phyloP scores from a whole-genome alignment of 306 rosid species.

The Cucumis hystrix region DNA sequence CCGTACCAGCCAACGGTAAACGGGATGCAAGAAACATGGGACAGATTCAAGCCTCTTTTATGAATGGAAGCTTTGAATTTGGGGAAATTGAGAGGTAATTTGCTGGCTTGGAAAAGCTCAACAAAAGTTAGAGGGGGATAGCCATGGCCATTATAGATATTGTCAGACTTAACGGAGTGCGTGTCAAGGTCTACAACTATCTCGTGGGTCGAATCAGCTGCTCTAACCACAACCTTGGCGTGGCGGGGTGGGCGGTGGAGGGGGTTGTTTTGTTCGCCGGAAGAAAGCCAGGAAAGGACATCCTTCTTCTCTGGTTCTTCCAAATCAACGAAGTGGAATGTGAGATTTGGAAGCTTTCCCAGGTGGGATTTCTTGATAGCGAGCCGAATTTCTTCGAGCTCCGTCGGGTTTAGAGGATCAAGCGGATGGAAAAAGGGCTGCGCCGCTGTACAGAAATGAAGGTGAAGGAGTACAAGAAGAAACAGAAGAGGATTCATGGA shows the following conservation, averaged over 20 bases:
- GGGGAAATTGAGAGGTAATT: slow-evolving; percentile 43
- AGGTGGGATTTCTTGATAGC: slow-evolving; percentile 40
- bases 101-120: slow-evolving; percentile 59
- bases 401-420: slow-evolving; percentile 56
- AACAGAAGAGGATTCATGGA: slow-evolving; percentile 28
- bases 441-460: slow-evolving; percentile 14
- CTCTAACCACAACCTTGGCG: slow-evolving; percentile 62
- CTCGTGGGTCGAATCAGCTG: slow-evolving; percentile 41
- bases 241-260: slow-evolving; percentile 29
- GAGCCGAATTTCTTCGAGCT: slow-evolving; percentile 41
- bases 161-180: slow-evolving; percentile 33
- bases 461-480: slow-evolving; percentile 19
- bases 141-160: slow-evolving; percentile 51
- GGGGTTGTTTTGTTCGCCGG: not conserved
- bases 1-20: slow-evolving; percentile 84
- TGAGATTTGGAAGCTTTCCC: slow-evolving; percentile 50
- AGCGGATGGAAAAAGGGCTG: slow-evolving; percentile 43
- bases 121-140: slow-evolving; percentile 58
- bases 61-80: slow-evolving; percentile 40
- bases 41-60: slow-evolving; percentile 47
- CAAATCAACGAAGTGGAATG: slow-evolving; percentile 58
- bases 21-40: slow-evolving; percentile 73
- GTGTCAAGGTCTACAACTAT: slow-evolving; percentile 45
- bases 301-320: slow-evolving; percentile 64
- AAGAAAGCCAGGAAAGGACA: slow-evolving; percentile 59